Evolutionary conservation across 257 asterid species (phyloP).

Genomic region (Sherardia arvensis): DNA sequence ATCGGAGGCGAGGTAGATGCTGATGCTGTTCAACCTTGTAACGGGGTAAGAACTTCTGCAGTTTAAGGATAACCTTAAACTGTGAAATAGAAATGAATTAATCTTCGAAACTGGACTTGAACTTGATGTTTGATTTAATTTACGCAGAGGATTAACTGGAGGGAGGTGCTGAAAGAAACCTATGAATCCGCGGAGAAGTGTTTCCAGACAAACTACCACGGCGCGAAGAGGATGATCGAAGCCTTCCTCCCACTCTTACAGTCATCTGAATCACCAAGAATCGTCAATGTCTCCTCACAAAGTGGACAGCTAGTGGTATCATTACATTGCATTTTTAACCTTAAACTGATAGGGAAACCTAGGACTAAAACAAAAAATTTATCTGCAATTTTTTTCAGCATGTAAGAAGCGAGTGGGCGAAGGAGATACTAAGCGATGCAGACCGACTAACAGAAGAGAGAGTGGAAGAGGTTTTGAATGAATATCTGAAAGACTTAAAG

Average conservation of each 20-base stretch:
- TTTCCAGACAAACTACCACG: constrained; percentile 42
- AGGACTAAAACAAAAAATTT: not conserved
- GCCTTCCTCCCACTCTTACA: constrained; percentile 43
- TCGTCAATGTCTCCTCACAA: constrained; percentile 50
- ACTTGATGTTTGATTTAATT: not conserved
- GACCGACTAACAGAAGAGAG: constrained; percentile 36
- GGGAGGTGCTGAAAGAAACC: constrained; percentile 13
- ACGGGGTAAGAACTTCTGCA: not conserved
- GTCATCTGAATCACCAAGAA: constrained; percentile 47
- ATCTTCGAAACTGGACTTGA: not conserved
- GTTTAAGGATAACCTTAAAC: not conserved
- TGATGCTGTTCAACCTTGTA: constrained; percentile 8
- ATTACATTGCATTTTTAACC: not conserved
- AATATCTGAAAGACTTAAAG: constrained; percentile 38
- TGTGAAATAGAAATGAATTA: not conserved
- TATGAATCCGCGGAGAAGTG: constrained; percentile 39
- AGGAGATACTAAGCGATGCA: constrained; percentile 22
- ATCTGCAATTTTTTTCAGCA: constrained; percentile 16
- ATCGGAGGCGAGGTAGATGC: constrained; percentile 17
- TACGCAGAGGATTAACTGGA: constrained; percentile 9
- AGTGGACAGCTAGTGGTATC: constrained; percentile 34
- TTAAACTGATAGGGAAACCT: not conserved
- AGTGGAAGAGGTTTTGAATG: constrained; percentile 38
- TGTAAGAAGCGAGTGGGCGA: constrained; percentile 36
- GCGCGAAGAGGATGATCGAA: constrained; percentile 32